A percentile compares a stretch with the other conserved stretches of the same genome.
Evolutionary conservation across 345 rosid species (phyloP).

Genomic region (Rhizophora apiculata): DNA sequence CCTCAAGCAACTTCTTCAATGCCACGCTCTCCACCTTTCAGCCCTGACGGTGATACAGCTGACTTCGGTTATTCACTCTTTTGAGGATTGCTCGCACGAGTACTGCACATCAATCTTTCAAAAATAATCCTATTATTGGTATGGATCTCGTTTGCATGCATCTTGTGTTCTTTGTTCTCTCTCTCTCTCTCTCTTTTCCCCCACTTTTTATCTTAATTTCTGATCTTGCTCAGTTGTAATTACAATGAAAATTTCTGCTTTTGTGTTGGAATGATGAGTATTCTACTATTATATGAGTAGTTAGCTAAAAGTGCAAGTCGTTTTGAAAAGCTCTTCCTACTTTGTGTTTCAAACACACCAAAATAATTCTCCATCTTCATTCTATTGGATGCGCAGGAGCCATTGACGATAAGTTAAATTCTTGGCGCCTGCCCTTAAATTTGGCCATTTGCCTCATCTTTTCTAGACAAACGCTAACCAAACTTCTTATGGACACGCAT

Average conservation of each 20-base stretch:
- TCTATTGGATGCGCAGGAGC: background rate
- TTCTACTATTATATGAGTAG: background rate
- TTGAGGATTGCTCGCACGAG: constrained; percentile 11
- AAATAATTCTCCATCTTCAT: background rate
- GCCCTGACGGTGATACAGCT: constrained; percentile 42
- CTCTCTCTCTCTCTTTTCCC: background rate
- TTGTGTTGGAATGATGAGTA: constrained; percentile 16
- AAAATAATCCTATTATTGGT: background rate
- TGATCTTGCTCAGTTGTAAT: constrained; percentile 6
- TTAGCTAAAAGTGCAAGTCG: background rate
- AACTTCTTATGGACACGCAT: constrained; percentile 1
- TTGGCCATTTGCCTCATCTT: constrained; percentile 33
- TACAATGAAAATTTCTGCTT: constrained; percentile 8
- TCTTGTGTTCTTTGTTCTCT: constrained; percentile 10
- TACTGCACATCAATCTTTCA: background rate
- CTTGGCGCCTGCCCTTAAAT: constrained; percentile 20
- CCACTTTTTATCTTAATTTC: background rate
- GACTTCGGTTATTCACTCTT: constrained; percentile 45
- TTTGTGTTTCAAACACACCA: background rate
- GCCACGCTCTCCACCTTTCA: constrained; percentile 17
- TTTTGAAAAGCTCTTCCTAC: background rate
- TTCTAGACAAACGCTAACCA: constrained; percentile 26
- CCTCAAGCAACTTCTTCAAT: constrained; percentile 39
- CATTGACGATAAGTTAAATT: background rate
- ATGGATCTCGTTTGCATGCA: constrained; percentile 10